Conservation (phyloP, 768 basidiomycete species). For the Trametes cubensis region DNA sequence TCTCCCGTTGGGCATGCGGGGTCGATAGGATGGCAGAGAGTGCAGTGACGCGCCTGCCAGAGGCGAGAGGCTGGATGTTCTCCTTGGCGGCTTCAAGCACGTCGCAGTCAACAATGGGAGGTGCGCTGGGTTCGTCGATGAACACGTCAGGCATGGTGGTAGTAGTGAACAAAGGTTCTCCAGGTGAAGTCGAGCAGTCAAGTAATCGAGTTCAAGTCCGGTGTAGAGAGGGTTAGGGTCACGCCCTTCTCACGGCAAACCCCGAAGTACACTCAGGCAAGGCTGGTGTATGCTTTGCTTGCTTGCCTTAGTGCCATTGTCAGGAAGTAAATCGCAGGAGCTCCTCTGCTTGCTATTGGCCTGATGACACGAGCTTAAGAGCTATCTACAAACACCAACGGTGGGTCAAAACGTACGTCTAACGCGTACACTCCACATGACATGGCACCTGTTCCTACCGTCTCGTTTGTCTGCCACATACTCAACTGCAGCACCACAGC, state of each 20-base stretch:
- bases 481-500: background rate
- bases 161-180: background rate
- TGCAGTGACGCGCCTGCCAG: constrained; percentile 78
- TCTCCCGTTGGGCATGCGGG: constrained; percentile 76
- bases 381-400: background rate
- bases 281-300: too few species aligned
- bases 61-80: constrained; percentile 81
- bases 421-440: background rate
- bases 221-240: too few species aligned
- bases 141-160: constrained; percentile 41
- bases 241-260: too few species aligned
- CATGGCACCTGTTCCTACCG: background rate
- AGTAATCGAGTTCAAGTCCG: background rate
- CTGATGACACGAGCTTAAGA: background rate
- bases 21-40: constrained; percentile 74
- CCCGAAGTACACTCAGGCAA: too few species aligned
- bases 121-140: constrained; percentile 34
- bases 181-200: background rate
- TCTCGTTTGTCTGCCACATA: background rate
- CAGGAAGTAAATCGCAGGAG: too few species aligned
- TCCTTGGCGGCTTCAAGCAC: constrained; percentile 83
- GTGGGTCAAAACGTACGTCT: background rate
- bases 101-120: constrained; percentile 74
- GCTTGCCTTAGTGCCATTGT: too few species aligned
- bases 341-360: background rate